Base-by-base conservation (phyloP, 2,329 filamentous ascomycete genomes). In the Colletotrichum graminicola region DNA sequence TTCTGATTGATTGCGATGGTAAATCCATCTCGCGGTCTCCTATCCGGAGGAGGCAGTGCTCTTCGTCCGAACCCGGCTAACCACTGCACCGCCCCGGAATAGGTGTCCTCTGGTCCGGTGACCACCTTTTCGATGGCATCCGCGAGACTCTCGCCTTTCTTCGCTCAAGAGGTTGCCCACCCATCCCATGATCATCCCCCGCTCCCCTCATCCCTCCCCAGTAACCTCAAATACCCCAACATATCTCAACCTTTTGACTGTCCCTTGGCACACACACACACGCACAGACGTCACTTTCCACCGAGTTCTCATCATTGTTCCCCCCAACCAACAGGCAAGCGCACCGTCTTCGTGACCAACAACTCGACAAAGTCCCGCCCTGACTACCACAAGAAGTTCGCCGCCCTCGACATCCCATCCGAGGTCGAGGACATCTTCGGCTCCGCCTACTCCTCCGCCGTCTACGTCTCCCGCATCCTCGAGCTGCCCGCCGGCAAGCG, bases 1-100 rank as follows among this genome's bases (percentile, higher is more conserved):
- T 99, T 79, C 86, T 99, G 16, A 94, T 99, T 78, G 96, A 99
- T 80, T 99, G 96, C 83, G 96, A 99, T 89, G 96, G 95, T 97
- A 85, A 77, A 79, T 23, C 12, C 77, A 79, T 62, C 71, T 60
- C 47, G 73, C 45, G 34, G 32, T 62, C 34, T 2, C 43, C 3
- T 14, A 2, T 26, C 34, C 23, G 60, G n/a, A 62, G 47, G 14
- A 60, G 36, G 64, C 76, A 7, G n/a, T 21, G 51, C 39, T 26
- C 34, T 51, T 23, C n/a, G 2, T 63, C 21, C 11, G 54, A 62
- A 62, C 34, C 39, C 47, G 21, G 45, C 68, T 67, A 18, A 71
- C 59, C 34, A 66, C 23, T 39, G 18, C 10, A 12, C 23, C 54
- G 16, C 14, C 59, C 14, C 43, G 59, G 29, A 26, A 60, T 82